These are phyloP conservation scores for Aspergillus terreus DNA, from an alignment of 2,329 filamentous ascomycete species.

Conservation along the genomic window DNA sequence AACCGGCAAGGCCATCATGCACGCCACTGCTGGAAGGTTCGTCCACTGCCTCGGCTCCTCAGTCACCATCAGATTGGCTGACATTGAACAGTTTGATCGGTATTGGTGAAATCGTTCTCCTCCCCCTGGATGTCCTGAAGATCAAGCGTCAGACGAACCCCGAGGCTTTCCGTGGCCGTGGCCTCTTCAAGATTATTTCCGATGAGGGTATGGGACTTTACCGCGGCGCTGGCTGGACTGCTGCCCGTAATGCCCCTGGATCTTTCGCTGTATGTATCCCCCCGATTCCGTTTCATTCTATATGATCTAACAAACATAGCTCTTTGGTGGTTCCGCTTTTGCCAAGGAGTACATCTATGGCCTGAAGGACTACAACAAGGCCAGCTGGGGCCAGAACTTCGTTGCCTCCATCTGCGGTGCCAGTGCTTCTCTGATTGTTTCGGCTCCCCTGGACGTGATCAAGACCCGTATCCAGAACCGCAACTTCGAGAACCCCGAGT, in stretches of 20 bases:
- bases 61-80: conserved; percentile 5
- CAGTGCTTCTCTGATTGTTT: conserved; percentile 87
- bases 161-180: conserved; percentile 92
- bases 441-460: conserved; percentile 94
- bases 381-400: conserved; percentile 94
- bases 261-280: conserved; percentile 79
- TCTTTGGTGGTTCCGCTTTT: conserved; percentile 95
- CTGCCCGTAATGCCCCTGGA: conserved; percentile 91
- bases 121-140: conserved; percentile 95
- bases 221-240: conserved; percentile 95
- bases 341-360: conserved; percentile 95
- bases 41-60: conserved; percentile 12
- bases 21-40: conserved; percentile 88
- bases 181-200: conserved; percentile 79
- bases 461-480: conserved; percentile 98
- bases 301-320: conserved; percentile 45
- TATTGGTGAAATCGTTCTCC: conserved; percentile 92
- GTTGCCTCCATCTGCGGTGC: conserved; percentile 93
- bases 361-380: conserved; percentile 91
- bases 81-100: conserved; percentile 68
- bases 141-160: conserved; percentile 99
- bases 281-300: background rate
- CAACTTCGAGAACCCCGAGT: conserved; percentile 97
- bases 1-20: conserved; percentile 96
- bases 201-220: conserved; percentile 97